Evolutionary conservation across 2,329 filamentous ascomycete genomes (phyloP).

Genomic region (Phialophora expanda): DNA sequence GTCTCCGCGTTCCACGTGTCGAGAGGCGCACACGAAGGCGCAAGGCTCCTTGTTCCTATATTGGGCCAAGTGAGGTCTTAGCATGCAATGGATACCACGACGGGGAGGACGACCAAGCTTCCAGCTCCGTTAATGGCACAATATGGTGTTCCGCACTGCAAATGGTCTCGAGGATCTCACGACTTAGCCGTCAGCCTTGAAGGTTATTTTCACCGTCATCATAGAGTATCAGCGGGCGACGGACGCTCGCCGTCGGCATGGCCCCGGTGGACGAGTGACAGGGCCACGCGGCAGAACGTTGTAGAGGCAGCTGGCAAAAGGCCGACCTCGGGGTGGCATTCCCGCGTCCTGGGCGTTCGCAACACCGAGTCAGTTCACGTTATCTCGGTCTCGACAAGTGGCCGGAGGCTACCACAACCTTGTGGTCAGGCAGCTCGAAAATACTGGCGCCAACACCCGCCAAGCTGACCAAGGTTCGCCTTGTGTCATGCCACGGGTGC

Average conservation of each 20-base stretch:
- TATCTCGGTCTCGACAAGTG: not conserved
- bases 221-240: not conserved
- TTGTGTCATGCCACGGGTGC: slow-evolving; percentile 14
- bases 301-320: not conserved
- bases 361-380: not conserved
- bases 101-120: not conserved
- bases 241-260: not conserved
- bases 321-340: not conserved
- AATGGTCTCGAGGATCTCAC: not conserved
- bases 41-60: slow-evolving; percentile 11
- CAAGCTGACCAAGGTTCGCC: slow-evolving; percentile 9
- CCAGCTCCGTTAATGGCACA: not conserved
- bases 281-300: not conserved
- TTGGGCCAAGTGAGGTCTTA: not conserved
- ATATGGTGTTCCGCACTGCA: not conserved
- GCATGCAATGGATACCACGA: not conserved
- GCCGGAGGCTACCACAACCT: not conserved
- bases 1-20: slow-evolving; percentile 34
- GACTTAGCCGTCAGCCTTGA: not conserved
- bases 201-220: not conserved
- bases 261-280: not conserved
- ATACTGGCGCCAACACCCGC: not conserved
- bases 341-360: not conserved
- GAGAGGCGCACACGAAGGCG: slow-evolving; percentile 26
- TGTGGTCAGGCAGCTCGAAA: not conserved